Evolutionary conservation across 768 basidiomycete species (phyloP), one percentile per base, ranked within the genome.

Genomic region (Boletus sp.): DNA sequence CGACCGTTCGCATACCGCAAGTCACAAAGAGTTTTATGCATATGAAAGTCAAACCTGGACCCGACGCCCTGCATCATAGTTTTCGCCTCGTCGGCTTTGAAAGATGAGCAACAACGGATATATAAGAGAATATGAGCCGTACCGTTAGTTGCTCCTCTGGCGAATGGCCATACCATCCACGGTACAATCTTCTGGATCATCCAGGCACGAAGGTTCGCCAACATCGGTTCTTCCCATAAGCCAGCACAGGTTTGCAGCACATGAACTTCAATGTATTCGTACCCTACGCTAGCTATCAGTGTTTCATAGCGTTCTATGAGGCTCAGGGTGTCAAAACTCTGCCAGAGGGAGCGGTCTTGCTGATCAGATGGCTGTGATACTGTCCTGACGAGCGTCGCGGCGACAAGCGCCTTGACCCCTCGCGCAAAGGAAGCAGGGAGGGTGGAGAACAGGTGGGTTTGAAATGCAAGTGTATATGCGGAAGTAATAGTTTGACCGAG

Each of bases 11-110:
- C 79, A 35, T 52, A 91, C 93, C 93, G 76, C 49, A 96, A 73
- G 67, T 94, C 90, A 65, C 89, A 92, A 25, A 98, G 74, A 3
- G 88, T 91, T 69, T 94, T 95, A 70, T 92, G 90, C 63, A 98
- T 84, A 60, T 96, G 90, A 61, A 93, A 95, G 61, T 98, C 95
- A 64, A 98, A 90, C 41, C 90, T 76, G 1, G 87, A 83, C 23
- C 89, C 87, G 14, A 92, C 83, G 3, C 87, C 87, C 63, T 85
- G 82, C 47, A 96, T 72, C 83, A 88, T 79, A 34, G 77, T 68
- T 64, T 84, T 76, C 32, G 88, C 83, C 70, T 93, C 85, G 54
- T 89, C 83, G 58, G 83, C 83, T 91, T 59, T 34, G 21, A 49
- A 34, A 49, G 25, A 54, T 50, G 51, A 60, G 21, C 30, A 51